Evolutionary conservation across 2,329 filamentous ascomycete genomes (phyloP).

Genomic region (Cercospora sp.): DNA sequence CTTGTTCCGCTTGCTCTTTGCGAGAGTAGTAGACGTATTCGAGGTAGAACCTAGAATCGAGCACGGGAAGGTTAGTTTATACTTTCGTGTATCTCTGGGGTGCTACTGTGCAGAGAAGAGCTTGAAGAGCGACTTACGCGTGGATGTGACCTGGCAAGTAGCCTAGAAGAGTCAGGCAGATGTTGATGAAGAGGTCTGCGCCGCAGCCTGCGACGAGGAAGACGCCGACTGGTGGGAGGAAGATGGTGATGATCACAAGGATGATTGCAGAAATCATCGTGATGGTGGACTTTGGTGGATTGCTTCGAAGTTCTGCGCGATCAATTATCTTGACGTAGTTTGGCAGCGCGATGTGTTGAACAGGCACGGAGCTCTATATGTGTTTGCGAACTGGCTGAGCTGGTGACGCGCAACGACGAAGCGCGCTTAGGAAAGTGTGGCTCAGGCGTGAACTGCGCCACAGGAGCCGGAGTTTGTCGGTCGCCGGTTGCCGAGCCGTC

Average conservation of each 20-base stretch:
- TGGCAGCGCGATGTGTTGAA: not conserved
- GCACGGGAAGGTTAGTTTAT: not conserved
- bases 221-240: constrained; percentile 46
- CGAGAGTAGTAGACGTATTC: constrained; percentile 82
- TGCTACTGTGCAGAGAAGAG: no score
- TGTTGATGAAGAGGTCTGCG: constrained; percentile 49
- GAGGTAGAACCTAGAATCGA: constrained; percentile 60
- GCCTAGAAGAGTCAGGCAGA: constrained; percentile 49
- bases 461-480: not conserved
- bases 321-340: not conserved
- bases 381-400: not conserved
- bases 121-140: constrained; percentile 42
- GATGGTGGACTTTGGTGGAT: not conserved
- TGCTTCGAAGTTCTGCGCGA: not conserved
- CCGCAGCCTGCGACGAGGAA: constrained; percentile 53
- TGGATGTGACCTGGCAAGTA: constrained; percentile 73
- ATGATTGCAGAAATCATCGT: constrained; percentile 39
- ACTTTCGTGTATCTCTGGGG: not conserved
- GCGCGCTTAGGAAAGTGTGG: not conserved
- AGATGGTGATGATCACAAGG: constrained; percentile 49
- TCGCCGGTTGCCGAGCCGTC: not conserved
- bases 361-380: not conserved
- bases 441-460: not conserved
- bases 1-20: constrained; percentile 61
- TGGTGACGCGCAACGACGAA: not conserved